Evolutionary conservation across 768 basidiomycete genomes (phyloP).

Genomic region (Tulasnella sp.): DNA sequence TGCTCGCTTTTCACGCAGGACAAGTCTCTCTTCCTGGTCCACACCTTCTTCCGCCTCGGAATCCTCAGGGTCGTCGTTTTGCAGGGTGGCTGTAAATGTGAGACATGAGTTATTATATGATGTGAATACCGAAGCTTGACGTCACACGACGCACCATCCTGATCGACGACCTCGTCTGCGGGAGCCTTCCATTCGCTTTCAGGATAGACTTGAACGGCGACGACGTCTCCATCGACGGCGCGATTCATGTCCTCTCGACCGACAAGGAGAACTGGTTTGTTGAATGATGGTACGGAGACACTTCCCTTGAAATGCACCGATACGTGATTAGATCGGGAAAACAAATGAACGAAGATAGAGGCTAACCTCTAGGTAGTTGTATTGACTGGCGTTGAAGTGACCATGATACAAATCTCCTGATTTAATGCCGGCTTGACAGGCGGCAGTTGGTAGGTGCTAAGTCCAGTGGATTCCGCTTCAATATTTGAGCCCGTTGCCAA

Average conservation of each 20-base stretch:
- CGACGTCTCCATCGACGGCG: slow-evolving; percentile 85
- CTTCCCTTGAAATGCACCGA: slow-evolving; percentile 45
- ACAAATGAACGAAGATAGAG: neutral
- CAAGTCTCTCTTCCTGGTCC: slow-evolving; percentile 40
- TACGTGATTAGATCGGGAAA: neutral
- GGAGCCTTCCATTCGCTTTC: slow-evolving; percentile 89
- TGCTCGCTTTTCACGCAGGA: slow-evolving; percentile 24
- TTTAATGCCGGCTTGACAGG: slow-evolving; percentile 73
- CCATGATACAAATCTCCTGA: slow-evolving; percentile 80
- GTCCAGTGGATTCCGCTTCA: neutral
- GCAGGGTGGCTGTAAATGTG: slow-evolving; percentile 51
- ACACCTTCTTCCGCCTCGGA: slow-evolving; percentile 37
- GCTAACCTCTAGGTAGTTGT: slow-evolving; percentile 86
- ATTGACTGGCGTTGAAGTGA: slow-evolving; percentile 88
- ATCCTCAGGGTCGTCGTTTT: slow-evolving; percentile 78
- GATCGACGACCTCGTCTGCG: slow-evolving; percentile 86
- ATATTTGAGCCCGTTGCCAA: neutral
- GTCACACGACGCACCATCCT: slow-evolving; percentile 51
- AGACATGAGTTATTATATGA: neutral
- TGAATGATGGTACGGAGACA: slow-evolving; percentile 61
- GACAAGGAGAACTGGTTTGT: slow-evolving; percentile 70
- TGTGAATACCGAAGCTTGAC: neutral
- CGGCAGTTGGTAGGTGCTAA: slow-evolving; percentile 69
- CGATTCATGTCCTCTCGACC: slow-evolving; percentile 94
- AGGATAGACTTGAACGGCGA: slow-evolving; percentile 79